Conservation (phyloP, 108 stramenopile species). For the Schizochytrium sp. region DNA sequence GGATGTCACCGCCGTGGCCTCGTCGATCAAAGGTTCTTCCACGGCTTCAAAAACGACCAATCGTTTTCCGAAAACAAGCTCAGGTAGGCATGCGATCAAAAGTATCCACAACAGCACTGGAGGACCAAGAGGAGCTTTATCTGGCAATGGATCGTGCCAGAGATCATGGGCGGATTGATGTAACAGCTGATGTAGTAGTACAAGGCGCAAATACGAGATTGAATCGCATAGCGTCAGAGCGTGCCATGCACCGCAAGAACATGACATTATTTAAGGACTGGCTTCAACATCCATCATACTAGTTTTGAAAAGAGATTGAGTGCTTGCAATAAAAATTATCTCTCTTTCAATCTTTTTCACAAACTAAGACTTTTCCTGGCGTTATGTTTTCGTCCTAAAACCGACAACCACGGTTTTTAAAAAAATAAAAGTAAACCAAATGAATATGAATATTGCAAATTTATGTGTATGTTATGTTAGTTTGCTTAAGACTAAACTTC, state of each 20-base stretch:
- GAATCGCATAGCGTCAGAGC: neutral
- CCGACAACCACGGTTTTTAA: too few relatives aligned
- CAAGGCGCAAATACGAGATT: neutral
- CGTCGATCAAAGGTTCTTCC: neutral
- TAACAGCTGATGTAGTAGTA: neutral
- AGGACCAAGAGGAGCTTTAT: slow-evolving; percentile 21
- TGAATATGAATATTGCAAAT: too few relatives aligned
- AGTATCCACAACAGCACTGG: neutral
- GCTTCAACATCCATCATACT: neutral
- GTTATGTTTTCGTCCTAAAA: too few relatives aligned
- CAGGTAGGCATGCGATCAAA: neutral
- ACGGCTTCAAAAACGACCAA: neutral
- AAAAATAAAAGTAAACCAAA: too few relatives aligned
- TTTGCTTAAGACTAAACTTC: too few relatives aligned
- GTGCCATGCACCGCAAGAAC: neutral
- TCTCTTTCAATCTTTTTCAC: too few relatives aligned
- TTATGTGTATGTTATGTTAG: too few relatives aligned
- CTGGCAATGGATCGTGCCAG: neutral
- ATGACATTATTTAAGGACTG: neutral
- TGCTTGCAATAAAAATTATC: too few relatives aligned
- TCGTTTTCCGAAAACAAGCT: neutral
- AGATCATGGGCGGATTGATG: neutral
- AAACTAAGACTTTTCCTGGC: too few relatives aligned
- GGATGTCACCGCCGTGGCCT: neutral
- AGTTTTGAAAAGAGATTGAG: too few relatives aligned